phyloP scores from a whole-genome alignment of 768 basidiomycete genomes.

The Boletus tylopilopsis region DNA sequence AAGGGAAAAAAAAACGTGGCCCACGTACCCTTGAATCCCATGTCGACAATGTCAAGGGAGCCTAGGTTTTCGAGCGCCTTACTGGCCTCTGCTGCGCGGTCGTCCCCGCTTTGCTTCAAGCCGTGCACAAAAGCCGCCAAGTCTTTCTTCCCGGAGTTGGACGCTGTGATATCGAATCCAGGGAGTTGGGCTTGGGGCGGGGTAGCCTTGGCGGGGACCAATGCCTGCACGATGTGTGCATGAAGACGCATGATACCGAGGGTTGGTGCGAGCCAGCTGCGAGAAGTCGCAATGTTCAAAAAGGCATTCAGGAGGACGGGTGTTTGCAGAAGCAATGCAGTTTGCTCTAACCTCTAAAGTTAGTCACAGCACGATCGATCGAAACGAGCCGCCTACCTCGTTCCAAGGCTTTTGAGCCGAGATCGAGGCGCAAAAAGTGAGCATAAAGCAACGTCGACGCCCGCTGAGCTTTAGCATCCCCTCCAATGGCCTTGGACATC shows the following conservation, averaged over 20 bases:
- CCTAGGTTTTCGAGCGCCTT: constrained; percentile 71
- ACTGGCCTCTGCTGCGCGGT: constrained; percentile 29
- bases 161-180: constrained; percentile 46
- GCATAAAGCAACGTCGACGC: constrained; percentile 79
- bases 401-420: constrained; percentile 49
- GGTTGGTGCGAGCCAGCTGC: constrained; percentile 85
- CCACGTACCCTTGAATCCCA: constrained; percentile 75
- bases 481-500: constrained; percentile 40
- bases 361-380: not conserved
- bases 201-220: constrained; percentile 50
- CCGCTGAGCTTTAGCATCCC: constrained; percentile 34
- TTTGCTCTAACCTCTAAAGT: constrained; percentile 56
- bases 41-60: constrained; percentile 72
- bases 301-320: constrained; percentile 76
- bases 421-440: constrained; percentile 70
- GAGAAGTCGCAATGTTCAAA: constrained; percentile 76
- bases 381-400: constrained; percentile 56
- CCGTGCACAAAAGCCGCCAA: constrained; percentile 14
- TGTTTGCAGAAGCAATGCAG: constrained; percentile 61
- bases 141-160: constrained; percentile 25
- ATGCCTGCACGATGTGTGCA: constrained; percentile 79
- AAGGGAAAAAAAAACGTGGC: not conserved
- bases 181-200: constrained; percentile 73
- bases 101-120: constrained; percentile 17
- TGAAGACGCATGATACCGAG: constrained; percentile 79